Percentiles rank a stretch among this genome's conserved stretches.
Evolutionary conservation across 805 yeast genomes (phyloP).

Genomic region (Metschnikowia drakensbergensis): DNA sequence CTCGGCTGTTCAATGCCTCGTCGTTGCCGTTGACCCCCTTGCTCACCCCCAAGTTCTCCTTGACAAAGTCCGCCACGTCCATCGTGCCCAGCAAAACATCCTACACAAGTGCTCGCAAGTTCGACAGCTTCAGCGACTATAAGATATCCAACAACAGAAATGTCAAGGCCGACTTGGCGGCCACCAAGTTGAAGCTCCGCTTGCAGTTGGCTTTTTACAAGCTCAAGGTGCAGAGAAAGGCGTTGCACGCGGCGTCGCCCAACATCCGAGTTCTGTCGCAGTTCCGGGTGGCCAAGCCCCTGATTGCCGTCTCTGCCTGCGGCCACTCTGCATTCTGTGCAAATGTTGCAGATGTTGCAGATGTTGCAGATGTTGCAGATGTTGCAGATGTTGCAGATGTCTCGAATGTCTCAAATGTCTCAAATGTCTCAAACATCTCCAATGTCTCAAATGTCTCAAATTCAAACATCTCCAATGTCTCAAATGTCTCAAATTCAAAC

Average conservation of each 20-base stretch:
- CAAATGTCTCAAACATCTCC: no score
- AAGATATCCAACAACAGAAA: constrained; percentile 20
- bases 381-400: no score
- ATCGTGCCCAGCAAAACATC: constrained; percentile 8
- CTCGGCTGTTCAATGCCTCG: constrained; percentile 8
- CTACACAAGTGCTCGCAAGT: constrained; percentile 9
- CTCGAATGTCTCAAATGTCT: no score
- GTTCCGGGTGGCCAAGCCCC: neutral
- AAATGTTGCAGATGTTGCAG: no score
- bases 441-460: no score
- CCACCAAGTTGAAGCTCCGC: constrained; percentile 41
- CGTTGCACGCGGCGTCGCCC: constrained; percentile 14
- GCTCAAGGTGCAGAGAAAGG: constrained; percentile 23
- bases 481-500: no score
- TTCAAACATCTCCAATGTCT: no score
- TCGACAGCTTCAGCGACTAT: constrained; percentile 27
- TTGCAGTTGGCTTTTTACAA: constrained; percentile 41
- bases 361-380: no score
- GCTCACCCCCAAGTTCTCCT: constrained; percentile 15
- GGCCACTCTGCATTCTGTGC: no score
- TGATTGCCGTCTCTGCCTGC: no score
- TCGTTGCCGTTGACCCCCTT: constrained; percentile 19
- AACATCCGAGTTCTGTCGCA: constrained; percentile 9
- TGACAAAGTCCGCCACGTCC: constrained; percentile 16
- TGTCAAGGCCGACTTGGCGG: constrained; percentile 39